Evolutionary conservation across 805 yeast genomes (phyloP), one percentile per base, ranked within the genome.

Genomic region (Teunomyces barrocoloradensis): DNA sequence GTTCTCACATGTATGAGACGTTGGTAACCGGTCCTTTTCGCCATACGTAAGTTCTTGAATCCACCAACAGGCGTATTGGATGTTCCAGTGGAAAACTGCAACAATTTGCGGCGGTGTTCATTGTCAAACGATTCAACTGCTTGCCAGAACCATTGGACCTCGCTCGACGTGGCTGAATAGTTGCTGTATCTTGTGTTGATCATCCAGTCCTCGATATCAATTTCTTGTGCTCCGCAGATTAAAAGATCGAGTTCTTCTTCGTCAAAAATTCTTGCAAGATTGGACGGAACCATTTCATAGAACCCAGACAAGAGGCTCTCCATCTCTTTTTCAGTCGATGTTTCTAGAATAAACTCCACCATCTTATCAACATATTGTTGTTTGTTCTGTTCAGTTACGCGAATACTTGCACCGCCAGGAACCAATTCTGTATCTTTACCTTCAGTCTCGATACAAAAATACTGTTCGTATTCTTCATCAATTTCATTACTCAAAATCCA

Each of bases 401-500:
- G 77, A 42, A 94, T 82, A 47, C 89, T 76, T 28, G 87, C 69
- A 1, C 99, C 99, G 61, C 82, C 70, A 5, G 90, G 89, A 49
- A 85, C 79, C 62, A 94, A 77, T 58, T 94, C 98, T 53, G 90
- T 80, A 9, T 81, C 71, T 60, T 87, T 87, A 58, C 89, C 97
- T 60, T 89, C 96, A 1, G 92, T 80, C 55, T 90, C 97, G 18
- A 92, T 88, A 10, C 96, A 85, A 64, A 94, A 92, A 5, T 95
- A 91, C 64, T 94, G 98, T 17, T 89, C 90, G 48, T 94, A 88
- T 32, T 94, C 85, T 65, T 90, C 98, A 0, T 98, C 91, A 44
- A 92, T 92, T 66, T 94, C 97, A 67, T 94, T 94, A 57, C 91
- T 96, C 46, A 94, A 71, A 87, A 92, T 94, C 99, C 99, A 94